Evolutionary conservation across 495 filamentous ascomycete species (phyloP).

Genomic region (Bathelium albidoporum): DNA sequence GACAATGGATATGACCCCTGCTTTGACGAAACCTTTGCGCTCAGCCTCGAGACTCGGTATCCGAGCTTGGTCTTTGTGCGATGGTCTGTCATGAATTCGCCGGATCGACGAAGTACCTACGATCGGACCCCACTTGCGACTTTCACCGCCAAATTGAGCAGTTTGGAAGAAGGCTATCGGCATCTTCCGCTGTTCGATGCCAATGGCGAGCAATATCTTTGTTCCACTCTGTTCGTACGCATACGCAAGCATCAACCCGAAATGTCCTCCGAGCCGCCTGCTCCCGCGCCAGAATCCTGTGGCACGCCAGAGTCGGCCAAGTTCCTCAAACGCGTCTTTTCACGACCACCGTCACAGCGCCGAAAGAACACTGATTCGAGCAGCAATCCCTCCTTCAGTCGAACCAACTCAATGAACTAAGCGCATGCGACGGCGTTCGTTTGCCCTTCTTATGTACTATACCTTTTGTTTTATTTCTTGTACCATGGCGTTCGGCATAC

Average conservation of each 20-base stretch:
- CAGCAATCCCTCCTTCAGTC: neutral
- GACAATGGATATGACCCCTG: conserved; percentile 88
- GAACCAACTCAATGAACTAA: neutral
- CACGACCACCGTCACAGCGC: neutral
- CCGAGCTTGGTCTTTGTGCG: conserved; percentile 89
- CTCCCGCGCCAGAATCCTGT: neutral
- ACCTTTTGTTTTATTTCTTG: neutral
- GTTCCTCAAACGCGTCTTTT: neutral
- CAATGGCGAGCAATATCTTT: conserved; percentile 81
- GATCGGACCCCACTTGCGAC: conserved; percentile 59
- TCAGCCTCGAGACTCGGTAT: conserved; percentile 78
- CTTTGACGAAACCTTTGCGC: conserved; percentile 64
- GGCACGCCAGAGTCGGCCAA: neutral
- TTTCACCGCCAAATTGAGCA: conserved; percentile 85
- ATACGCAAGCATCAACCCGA: conserved; percentile 49
- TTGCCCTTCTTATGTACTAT: neutral
- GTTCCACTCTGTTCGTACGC: conserved; percentile 87
- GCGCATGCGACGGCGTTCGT: neutral
- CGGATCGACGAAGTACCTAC: conserved; percentile 50
- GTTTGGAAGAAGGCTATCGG: conserved; percentile 87
- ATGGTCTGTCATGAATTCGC: conserved; percentile 78
- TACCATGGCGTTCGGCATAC: neutral
- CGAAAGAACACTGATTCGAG: neutral
- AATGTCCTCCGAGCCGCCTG: neutral
- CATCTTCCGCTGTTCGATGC: conserved; percentile 87